phyloP scores from a whole-genome alignment of 2,329 filamentous ascomycete species.

The Pseudogymnoascus sp. region DNA sequence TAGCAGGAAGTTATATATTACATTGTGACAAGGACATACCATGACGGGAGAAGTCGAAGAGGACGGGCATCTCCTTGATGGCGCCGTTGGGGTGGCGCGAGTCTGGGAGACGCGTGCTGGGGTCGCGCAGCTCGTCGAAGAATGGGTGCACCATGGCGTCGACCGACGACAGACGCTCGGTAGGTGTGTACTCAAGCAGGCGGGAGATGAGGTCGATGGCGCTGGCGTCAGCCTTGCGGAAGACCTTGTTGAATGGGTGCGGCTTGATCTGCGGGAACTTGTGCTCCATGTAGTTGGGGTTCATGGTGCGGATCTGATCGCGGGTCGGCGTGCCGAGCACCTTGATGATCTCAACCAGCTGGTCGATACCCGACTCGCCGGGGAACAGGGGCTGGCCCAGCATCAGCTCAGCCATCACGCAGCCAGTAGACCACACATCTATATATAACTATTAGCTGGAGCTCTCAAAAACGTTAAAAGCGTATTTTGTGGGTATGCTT shows the following conservation, averaged over 20 bases:
- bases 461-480: constrained; percentile 11
- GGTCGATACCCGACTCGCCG: constrained; percentile 96
- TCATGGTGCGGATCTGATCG: constrained; percentile 99
- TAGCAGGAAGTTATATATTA: constrained; percentile 11
- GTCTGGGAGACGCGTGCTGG: constrained; percentile 83
- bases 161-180: constrained; percentile 83
- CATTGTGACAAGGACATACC: constrained; percentile 49
- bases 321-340: constrained; percentile 92
- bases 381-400: constrained; percentile 95
- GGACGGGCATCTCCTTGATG: constrained; percentile 69
- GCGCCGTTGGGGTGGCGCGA: constrained; percentile 80
- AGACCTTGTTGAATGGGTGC: constrained; percentile 98
- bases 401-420: constrained; percentile 99
- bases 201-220: constrained; percentile 93
- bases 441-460: constrained; percentile 12
- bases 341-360: constrained; percentile 98
- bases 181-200: constrained; percentile 93
- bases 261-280: constrained; percentile 99
- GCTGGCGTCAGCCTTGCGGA: constrained; percentile 87
- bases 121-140: constrained; percentile 93
- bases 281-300: constrained; percentile 99
- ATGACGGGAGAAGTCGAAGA: constrained; percentile 91
- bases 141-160: constrained; percentile 98
- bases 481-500: constrained; percentile 32
- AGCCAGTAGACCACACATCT: constrained; percentile 99